These are phyloP conservation scores for Neocatenulostroma microsporum DNA, from an alignment of 2,329 filamentous ascomycete species.

Conservation along the genomic window DNA sequence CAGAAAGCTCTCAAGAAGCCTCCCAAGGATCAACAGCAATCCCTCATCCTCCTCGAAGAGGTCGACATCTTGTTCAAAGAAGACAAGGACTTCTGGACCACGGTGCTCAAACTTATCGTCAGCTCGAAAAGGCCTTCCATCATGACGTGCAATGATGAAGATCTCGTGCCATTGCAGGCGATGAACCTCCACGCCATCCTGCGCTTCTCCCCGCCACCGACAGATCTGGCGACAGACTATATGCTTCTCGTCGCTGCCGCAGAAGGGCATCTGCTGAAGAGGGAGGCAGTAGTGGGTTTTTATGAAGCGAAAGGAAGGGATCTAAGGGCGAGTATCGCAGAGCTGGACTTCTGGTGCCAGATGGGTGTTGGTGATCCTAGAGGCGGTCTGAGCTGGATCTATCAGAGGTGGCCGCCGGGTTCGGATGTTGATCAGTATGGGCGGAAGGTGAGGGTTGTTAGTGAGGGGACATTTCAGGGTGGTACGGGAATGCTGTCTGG, in stretches of 20 bases:
- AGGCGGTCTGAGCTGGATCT: slow-evolving; percentile 84
- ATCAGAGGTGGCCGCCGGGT: slow-evolving; percentile 66
- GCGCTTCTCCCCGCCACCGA: slow-evolving; percentile 60
- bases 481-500: slow-evolving; percentile 66
- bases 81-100: slow-evolving; percentile 90
- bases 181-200: slow-evolving; percentile 82
- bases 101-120: slow-evolving; percentile 65
- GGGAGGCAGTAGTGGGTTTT: slow-evolving; percentile 59
- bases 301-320: slow-evolving; percentile 64
- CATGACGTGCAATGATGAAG: slow-evolving; percentile 90
- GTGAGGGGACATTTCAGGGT: slow-evolving; percentile 64
- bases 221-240: slow-evolving; percentile 66
- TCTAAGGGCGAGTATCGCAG: slow-evolving; percentile 69
- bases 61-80: slow-evolving; percentile 91
- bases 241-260: slow-evolving; percentile 74
- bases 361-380: slow-evolving; percentile 86
- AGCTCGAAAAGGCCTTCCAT: slow-evolving; percentile 88
- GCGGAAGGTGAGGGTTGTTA: slow-evolving; percentile 67
- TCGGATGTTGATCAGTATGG: slow-evolving; percentile 60
- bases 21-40: slow-evolving; percentile 66
- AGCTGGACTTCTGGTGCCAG: slow-evolving; percentile 95
- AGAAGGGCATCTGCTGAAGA: slow-evolving; percentile 73
- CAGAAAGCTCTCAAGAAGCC: slow-evolving; percentile 30
- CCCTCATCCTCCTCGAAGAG: slow-evolving; percentile 87
- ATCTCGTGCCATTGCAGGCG: slow-evolving; percentile 63